Evolutionary conservation across 139 green algal genomes (phyloP).

Genomic region (Ulvella scutata): DNA sequence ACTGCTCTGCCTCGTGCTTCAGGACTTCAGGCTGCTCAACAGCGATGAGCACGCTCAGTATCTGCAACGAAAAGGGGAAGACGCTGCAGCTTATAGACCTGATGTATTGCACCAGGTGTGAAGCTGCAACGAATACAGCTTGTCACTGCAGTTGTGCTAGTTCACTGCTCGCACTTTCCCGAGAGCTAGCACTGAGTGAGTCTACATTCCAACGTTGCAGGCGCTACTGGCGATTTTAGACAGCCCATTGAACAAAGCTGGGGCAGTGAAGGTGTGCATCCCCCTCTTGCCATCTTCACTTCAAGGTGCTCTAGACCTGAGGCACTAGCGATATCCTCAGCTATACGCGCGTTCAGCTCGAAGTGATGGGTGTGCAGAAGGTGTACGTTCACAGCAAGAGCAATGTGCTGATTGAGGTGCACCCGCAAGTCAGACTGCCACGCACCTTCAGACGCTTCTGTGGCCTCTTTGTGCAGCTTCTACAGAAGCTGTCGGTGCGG

Average conservation of each 20-base stretch:
- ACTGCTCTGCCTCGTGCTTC: not conserved
- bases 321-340: no score
- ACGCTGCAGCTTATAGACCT: constrained; percentile 74
- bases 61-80: constrained; percentile 64
- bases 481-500: constrained; percentile 95
- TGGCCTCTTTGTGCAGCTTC: constrained; percentile 89
- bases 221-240: constrained; percentile 84
- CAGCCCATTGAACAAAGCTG: constrained; percentile 87
- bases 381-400: constrained; percentile 81
- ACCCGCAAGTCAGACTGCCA: constrained; percentile 79
- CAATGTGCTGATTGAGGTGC: constrained; percentile 87
- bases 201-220: constrained; percentile 22
- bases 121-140: not conserved
- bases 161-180: not conserved
- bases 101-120: constrained; percentile 89
- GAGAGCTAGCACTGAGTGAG: not conserved
- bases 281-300: no score
- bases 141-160: not conserved
- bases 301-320: no score
- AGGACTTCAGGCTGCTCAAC: constrained; percentile 82
- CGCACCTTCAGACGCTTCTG: constrained; percentile 90
- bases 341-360: no score
- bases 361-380: constrained; percentile 18
- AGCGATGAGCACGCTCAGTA: constrained; percentile 91
- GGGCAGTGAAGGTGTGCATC: constrained; percentile 52